phyloP scores from a whole-genome alignment of 495 filamentous ascomycete species.

The Hypoxylon cercidicola region DNA sequence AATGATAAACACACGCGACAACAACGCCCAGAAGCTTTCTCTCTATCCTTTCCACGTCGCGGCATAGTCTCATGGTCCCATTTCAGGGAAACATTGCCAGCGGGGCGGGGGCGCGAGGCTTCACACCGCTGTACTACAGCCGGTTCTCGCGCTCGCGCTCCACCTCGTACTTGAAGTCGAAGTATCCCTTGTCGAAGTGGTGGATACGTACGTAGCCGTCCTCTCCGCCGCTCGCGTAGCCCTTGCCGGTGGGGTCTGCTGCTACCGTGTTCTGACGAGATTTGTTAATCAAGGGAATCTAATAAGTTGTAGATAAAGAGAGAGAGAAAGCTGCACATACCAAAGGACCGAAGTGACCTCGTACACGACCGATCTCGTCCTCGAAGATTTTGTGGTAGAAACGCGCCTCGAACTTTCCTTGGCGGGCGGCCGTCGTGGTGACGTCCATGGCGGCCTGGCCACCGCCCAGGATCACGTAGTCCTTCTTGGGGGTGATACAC shows the following conservation, averaged over 20 bases:
- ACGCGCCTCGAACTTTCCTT: conserved; percentile 98
- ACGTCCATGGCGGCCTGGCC: conserved; percentile 99
- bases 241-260: conserved; percentile 86
- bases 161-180: conserved; percentile 98
- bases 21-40: conserved; percentile 34
- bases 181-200: conserved; percentile 98
- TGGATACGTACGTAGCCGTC: conserved; percentile 99
- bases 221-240: conserved; percentile 94
- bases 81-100: neutral
- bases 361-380: conserved; percentile 96
- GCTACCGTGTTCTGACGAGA: conserved; percentile 68
- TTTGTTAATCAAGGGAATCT: conserved; percentile 2
- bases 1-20: conserved; percentile 6
- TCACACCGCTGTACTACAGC: conserved; percentile 31
- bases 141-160: conserved; percentile 70
- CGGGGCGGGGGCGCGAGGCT: neutral
- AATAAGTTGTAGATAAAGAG: too few relatives aligned
- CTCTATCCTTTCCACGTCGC: neutral
- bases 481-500: conserved; percentile 91
- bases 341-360: conserved; percentile 95
- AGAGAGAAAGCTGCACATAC: too few relatives aligned
- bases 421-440: conserved; percentile 90
- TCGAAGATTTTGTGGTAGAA: conserved; percentile 99
- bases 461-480: conserved; percentile 96
- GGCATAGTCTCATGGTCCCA: neutral